Conservation (phyloP, 257 asterid genomes). For the Euphrasia confusa region DNA sequence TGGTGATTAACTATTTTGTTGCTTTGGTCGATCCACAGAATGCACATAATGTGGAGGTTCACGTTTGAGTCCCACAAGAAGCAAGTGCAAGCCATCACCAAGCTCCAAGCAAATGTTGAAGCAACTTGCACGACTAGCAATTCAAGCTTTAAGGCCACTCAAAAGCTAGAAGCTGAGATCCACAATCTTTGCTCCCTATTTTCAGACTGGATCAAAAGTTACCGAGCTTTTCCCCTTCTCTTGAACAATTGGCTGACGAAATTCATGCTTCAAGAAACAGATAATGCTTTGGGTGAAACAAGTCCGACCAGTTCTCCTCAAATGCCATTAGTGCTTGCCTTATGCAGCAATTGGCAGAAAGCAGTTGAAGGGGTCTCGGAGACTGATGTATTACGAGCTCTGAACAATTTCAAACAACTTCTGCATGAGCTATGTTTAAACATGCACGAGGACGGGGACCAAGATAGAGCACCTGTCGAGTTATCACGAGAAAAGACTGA, state of each 20-base stretch:
- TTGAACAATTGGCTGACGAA: conserved; percentile 1
- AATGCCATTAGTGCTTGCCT: not conserved
- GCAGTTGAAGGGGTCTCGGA: conserved; percentile 20
- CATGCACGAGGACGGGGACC: not conserved
- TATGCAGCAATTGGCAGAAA: conserved; percentile 10
- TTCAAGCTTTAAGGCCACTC: conserved; percentile 9
- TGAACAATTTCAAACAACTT: conserved; percentile 1
- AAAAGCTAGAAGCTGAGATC: not conserved
- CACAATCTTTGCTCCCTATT: conserved; percentile 6
- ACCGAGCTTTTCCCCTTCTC: conserved; percentile 16
- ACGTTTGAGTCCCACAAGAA: conserved; percentile 18
- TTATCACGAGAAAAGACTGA: conserved; percentile 18
- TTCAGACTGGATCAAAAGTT: conserved; percentile 15
- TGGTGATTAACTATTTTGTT: too few relatives aligned
- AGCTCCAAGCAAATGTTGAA: conserved; percentile 2
- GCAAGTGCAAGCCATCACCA: conserved; percentile 15
- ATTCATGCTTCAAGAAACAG: not conserved
- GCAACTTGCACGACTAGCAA: not conserved
- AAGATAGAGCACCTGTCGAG: not conserved
- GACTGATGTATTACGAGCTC: not conserved
- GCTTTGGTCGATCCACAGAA: not conserved
- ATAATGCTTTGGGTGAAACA: not conserved
- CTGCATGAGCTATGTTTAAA: not conserved
- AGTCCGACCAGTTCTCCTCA: not conserved
- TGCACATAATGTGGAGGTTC: conserved; percentile 2